Evolutionary conservation across 129 eudicot genomes (phyloP), one percentile per base, ranked within the genome.

Genomic region (Escallonia rubra): DNA sequence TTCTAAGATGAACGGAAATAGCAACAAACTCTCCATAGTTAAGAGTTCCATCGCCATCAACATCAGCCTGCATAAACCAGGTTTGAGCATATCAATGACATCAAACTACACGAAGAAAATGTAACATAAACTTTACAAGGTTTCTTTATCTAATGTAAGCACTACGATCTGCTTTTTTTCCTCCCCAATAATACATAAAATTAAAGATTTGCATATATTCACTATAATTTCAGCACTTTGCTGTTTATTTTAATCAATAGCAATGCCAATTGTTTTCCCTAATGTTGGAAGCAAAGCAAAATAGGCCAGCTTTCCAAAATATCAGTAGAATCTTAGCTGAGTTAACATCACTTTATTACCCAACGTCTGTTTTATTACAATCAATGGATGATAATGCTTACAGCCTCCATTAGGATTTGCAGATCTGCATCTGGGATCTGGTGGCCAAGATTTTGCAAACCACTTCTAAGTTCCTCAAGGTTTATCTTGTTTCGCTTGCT

Each of bases 401-500:
- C 96, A 52, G 86, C 72, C 72, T 90, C 94, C 88, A 81, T 77
- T 67, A 90, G 72, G 39, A 79, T 73, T 76, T 83, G 82, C 69
- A 86, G 80, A 72, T 90, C 96, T 42, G 81, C 72, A 72, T 86
- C 94, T 48, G 78, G 77, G 55, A 86, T 65, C 9, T 72, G 85
- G 43, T 90, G 88, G 58, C 94, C 96, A 46, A 90, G 86, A 72
- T 83, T 86, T 16, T 75, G 82, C 68, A 90, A 79, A 72, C 96
- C 96, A 52, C n/a, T 71, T 73, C 76, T 80, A 49, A 90, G 87
- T 77, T 90, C 90, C 71, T 79, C 94, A 58, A 81, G 61, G 68
- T 78, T 86, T 49, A 90, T 70, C 66, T 81, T 81, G 66, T 88
- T 91, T 73, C 57, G 79, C n/a, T 86, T 86, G 70, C 50, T 59